These are phyloP conservation scores for Talaromyces borbonicus DNA, from an alignment of 495 filamentous ascomycete genomes.

Conservation along the genomic window DNA sequence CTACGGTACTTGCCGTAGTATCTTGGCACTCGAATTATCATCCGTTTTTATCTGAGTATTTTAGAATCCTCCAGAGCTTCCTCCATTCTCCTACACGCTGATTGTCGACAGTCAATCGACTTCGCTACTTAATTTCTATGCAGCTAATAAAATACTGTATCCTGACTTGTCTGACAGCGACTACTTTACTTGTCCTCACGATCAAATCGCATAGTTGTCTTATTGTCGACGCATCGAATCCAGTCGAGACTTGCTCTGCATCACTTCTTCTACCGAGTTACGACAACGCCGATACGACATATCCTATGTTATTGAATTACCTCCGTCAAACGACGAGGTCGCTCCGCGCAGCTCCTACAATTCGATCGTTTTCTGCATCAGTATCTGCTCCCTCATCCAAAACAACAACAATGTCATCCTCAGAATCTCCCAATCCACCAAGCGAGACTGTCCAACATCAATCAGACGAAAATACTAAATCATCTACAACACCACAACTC, in stretches of 20 bases:
- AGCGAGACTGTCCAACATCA: neutral
- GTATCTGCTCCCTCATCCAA: neutral
- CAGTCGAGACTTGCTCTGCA: neutral
- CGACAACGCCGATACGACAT: neutral
- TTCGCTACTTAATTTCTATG: too few species aligned
- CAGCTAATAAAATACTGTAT: neutral
- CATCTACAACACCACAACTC: neutral
- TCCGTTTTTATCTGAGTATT: neutral
- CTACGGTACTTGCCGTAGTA: too few species aligned
- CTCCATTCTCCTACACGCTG: too few species aligned
- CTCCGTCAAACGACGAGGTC: constrained; percentile 1
- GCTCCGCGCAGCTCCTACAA: neutral
- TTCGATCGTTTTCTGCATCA: neutral
- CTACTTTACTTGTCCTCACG: neutral
- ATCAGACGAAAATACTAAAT: neutral
- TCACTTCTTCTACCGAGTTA: neutral
- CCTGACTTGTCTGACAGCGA: neutral
- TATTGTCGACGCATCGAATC: neutral
- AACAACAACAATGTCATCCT: neutral
- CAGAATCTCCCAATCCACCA: neutral
- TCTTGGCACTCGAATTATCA: constrained; percentile 1
- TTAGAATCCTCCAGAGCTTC: too few species aligned
- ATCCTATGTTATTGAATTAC: neutral
- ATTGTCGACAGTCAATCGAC: too few species aligned
- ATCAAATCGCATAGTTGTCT: too few species aligned